Conservation (phyloP, 2,329 filamentous ascomycete genomes). For the Penicillium brasilianum region DNA sequence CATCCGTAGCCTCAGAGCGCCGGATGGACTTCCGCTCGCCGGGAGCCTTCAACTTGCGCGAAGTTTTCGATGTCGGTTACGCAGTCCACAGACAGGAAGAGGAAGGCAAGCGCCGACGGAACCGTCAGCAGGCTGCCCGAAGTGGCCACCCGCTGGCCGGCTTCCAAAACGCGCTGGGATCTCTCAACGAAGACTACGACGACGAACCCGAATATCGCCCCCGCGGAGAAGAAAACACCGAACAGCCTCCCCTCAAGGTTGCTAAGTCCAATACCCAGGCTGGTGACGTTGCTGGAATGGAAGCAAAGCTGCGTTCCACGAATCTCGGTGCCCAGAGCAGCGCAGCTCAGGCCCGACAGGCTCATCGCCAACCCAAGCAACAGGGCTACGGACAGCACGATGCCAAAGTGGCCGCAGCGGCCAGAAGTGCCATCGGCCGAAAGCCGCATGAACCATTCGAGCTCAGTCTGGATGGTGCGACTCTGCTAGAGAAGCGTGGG, state of each 20-base stretch:
- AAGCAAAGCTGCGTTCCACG: slow-evolving; percentile 84
- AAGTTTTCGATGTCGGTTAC: slow-evolving; percentile 98
- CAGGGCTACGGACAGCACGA: slow-evolving; percentile 89
- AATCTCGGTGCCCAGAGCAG: slow-evolving; percentile 68
- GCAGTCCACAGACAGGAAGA: slow-evolving; percentile 97
- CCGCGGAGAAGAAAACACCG: slow-evolving; percentile 52
- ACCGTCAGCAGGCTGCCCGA: slow-evolving; percentile 69
- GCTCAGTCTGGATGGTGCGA: slow-evolving; percentile 87
- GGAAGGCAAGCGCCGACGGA: slow-evolving; percentile 88
- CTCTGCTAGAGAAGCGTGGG: slow-evolving; percentile 75
- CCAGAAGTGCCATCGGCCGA: slow-evolving; percentile 76
- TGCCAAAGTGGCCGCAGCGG: slow-evolving; percentile 79
- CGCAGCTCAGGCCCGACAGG: slow-evolving; percentile 66
- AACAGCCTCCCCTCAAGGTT: slow-evolving; percentile 66
- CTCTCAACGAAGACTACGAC: slow-evolving; percentile 67
- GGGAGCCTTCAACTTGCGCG: slow-evolving; percentile 90
- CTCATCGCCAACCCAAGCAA: slow-evolving; percentile 56
- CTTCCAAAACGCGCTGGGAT: slow-evolving; percentile 66
- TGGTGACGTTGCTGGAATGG: slow-evolving; percentile 71
- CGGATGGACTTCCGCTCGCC: slow-evolving; percentile 93
- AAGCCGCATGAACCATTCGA: slow-evolving; percentile 85
- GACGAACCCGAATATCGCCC: slow-evolving; percentile 62
- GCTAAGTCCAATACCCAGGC: slow-evolving; percentile 64
- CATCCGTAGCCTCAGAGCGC: slow-evolving; percentile 61
- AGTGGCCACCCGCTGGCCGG: slow-evolving; percentile 59